phyloP scores from a whole-genome alignment of 2,329 filamentous ascomycete genomes.

The Fusarium cicatricum region DNA sequence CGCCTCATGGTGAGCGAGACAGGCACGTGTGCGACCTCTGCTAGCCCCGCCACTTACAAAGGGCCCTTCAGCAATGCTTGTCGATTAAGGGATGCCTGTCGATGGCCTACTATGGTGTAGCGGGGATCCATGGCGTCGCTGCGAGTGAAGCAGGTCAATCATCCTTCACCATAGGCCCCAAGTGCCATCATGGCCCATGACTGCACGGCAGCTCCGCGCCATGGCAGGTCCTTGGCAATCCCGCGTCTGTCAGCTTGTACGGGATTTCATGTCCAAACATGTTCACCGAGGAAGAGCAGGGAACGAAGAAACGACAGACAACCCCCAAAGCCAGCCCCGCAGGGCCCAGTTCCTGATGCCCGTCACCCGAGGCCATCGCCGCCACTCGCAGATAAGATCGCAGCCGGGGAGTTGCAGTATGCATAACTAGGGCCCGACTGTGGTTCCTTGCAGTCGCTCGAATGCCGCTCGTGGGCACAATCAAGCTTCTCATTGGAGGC shows the following conservation, averaged over 20 bases:
- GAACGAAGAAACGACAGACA: conserved; percentile 1
- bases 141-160: conserved; percentile 26
- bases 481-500: conserved; percentile 26
- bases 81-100: conserved; percentile 7
- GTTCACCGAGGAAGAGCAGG: conserved; percentile 34
- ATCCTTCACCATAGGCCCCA: conserved; percentile 22
- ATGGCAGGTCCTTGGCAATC: conserved; percentile 34
- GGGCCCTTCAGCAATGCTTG: conserved; percentile 29
- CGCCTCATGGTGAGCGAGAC: conserved; percentile 34
- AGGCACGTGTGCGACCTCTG: conserved; percentile 36
- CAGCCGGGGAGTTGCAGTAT: not conserved
- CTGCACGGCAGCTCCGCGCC: conserved; percentile 16
- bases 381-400: conserved; percentile 29
- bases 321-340: not conserved
- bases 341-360: conserved; percentile 21
- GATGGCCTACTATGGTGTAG: not conserved
- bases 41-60: conserved; percentile 20
- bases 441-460: conserved; percentile 12
- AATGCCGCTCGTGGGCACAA: conserved; percentile 36
- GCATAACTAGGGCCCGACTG: conserved; percentile 11
- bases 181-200: conserved; percentile 24
- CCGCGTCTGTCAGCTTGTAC: conserved; percentile 15
- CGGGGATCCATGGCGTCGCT: conserved; percentile 21
- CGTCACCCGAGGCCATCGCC: conserved; percentile 4
- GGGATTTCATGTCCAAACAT: conserved; percentile 31